phyloP scores from a whole-genome alignment of 495 filamentous ascomycete species.

The Penicillium fimorum region DNA sequence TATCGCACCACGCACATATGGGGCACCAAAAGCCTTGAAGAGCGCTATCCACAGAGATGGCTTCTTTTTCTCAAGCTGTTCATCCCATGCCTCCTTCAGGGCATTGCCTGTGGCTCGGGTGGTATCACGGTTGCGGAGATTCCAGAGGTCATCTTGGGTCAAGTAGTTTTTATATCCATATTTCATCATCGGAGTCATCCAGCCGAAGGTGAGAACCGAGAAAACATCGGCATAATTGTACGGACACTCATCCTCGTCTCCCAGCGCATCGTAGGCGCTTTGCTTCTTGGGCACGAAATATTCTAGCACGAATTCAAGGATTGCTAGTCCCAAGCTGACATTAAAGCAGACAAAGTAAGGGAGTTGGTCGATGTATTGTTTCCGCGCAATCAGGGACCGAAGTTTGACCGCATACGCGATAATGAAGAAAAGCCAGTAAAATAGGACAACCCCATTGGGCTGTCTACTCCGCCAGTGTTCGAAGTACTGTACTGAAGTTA shows the following conservation, averaged over 20 bases:
- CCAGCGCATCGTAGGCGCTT: slow-evolving; percentile 76
- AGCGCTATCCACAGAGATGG: slow-evolving; percentile 94
- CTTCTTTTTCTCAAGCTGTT: slow-evolving; percentile 68
- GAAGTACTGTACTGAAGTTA: slow-evolving; percentile 84
- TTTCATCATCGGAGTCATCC: slow-evolving; percentile 99
- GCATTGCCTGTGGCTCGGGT: slow-evolving; percentile 64
- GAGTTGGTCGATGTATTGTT: slow-evolving; percentile 60
- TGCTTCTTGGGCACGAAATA: slow-evolving; percentile 88
- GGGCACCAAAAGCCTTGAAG: slow-evolving; percentile 77
- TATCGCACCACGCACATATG: slow-evolving; percentile 73
- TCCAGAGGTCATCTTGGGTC: slow-evolving; percentile 97
- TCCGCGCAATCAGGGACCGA: slow-evolving; percentile 78
- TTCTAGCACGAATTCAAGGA: slow-evolving; percentile 77
- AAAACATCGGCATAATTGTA: slow-evolving; percentile 93
- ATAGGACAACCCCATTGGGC: slow-evolving; percentile 88
- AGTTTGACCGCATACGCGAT: slow-evolving; percentile 82
- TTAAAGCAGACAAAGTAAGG: slow-evolving; percentile 80
- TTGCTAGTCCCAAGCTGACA: slow-evolving; percentile 68
- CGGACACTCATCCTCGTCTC: slow-evolving; percentile 90
- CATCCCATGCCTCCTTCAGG: slow-evolving; percentile 74
- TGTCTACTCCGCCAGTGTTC: slow-evolving; percentile 88
- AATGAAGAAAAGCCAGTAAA: slow-evolving; percentile 93
- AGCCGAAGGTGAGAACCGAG: slow-evolving; percentile 90
- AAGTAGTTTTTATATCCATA: slow-evolving; percentile 88
- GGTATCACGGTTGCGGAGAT: slow-evolving; percentile 74